Conservation (phyloP, 208 protist genomes). For the Leishmania tropica region DNA sequence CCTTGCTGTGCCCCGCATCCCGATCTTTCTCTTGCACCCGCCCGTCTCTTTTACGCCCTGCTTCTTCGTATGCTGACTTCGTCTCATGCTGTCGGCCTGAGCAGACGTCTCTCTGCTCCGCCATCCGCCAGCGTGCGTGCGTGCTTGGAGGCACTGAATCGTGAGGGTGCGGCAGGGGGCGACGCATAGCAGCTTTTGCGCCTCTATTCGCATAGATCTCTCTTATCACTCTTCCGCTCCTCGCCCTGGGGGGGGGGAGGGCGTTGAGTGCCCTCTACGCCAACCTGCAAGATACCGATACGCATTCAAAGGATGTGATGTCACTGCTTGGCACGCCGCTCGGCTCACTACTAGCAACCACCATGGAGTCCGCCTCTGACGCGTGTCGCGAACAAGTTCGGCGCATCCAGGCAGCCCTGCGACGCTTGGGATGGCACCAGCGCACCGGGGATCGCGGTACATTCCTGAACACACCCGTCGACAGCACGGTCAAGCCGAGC, state of each 20-base stretch:
- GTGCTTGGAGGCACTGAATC: not conserved
- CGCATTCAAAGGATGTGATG: not conserved
- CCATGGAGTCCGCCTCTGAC: not conserved
- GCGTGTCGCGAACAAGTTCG: slow-evolving; percentile 7
- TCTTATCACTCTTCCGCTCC: not conserved
- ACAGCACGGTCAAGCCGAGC: not conserved
- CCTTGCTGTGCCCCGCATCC: not conserved
- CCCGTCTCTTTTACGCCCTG: not conserved
- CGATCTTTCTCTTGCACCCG: not conserved
- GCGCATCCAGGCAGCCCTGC: slow-evolving; percentile 21
- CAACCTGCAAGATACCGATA: not conserved
- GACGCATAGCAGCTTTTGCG: not conserved
- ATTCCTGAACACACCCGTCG: not conserved
- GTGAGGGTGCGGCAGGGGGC: not conserved
- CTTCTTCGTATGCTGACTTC: not conserved
- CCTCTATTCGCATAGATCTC: not conserved
- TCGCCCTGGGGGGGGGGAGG: not conserved
- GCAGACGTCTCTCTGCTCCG: no score
- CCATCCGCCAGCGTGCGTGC: not conserved
- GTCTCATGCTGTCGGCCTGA: no score
- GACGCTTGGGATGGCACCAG: not conserved
- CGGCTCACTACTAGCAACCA: not conserved
- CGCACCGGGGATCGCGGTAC: not conserved
- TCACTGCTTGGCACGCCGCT: not conserved
- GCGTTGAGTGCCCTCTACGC: not conserved